Evolutionary conservation across 176 grass and related monocot species (phyloP).

Genomic region (Oryza rufipogon): DNA sequence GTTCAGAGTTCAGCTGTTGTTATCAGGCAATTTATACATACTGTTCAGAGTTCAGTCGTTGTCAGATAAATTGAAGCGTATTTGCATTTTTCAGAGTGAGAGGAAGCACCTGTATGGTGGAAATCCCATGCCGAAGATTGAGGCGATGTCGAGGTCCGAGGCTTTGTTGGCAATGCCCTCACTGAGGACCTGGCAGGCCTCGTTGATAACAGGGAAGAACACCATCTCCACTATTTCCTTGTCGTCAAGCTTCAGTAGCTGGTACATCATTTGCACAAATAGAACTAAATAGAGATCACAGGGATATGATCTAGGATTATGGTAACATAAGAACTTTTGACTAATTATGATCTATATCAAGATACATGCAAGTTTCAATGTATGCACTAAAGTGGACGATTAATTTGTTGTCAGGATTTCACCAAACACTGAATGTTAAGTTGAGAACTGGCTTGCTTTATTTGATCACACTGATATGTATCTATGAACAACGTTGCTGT

Average conservation of each 20-base stretch:
- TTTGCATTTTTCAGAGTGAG: background rate
- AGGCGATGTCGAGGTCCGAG: constrained; percentile 87
- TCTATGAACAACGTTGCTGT: background rate
- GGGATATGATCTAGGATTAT: too few relatives aligned
- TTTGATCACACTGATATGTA: background rate
- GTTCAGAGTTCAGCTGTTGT: background rate
- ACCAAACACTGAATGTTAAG: background rate
- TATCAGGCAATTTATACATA: background rate
- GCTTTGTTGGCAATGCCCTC: constrained; percentile 79
- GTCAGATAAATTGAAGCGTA: background rate
- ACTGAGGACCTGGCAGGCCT: constrained; percentile 84
- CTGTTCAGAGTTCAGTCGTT: too few relatives aligned
- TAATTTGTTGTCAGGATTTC: constrained; percentile 2
- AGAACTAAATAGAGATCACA: constrained; percentile 5
- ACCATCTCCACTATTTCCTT: constrained; percentile 93
- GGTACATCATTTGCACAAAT: constrained; percentile 29
- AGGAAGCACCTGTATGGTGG: constrained; percentile 60
- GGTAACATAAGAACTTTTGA: too few relatives aligned
- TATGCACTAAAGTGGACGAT: background rate
- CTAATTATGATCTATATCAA: background rate
- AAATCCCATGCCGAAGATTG: constrained; percentile 90
- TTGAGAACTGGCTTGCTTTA: background rate
- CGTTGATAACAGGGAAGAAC: constrained; percentile 84
- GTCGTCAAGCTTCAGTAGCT: constrained; percentile 78
- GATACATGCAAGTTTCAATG: background rate